A percentile compares a stretch with the other conserved stretches of the same genome.
Conservation (phyloP, 1,284 basidiomycete genomes). For the Cryptococcus floricola region DNA sequence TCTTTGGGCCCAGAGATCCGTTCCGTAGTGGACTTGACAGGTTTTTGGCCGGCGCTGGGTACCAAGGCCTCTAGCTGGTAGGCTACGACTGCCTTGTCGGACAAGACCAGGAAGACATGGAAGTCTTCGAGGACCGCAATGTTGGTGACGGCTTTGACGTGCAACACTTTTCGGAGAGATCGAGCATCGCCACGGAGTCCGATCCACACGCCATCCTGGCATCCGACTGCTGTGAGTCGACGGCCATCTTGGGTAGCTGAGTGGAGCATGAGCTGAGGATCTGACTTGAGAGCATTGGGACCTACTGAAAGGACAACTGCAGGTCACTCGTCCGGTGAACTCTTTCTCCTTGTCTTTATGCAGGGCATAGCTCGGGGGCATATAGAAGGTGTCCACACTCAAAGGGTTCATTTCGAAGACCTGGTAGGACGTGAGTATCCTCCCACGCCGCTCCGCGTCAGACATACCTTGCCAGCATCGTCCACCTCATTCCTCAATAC, state of each 20-base stretch:
- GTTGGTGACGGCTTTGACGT: constrained; percentile 85
- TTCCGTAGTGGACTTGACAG: constrained; percentile 59
- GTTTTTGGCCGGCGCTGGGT: constrained; percentile 58
- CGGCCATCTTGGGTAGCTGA: constrained; percentile 75
- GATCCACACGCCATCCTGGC: constrained; percentile 95
- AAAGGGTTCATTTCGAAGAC: constrained; percentile 82
- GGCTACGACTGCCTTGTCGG: constrained; percentile 69
- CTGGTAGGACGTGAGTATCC: constrained; percentile 15
- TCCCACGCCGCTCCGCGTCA: neutral
- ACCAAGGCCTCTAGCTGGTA: constrained; percentile 95
- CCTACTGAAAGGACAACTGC: constrained; percentile 87
- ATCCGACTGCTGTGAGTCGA: constrained; percentile 83
- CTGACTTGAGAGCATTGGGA: constrained; percentile 13
- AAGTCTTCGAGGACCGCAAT: constrained; percentile 93
- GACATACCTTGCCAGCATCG: constrained; percentile 73
- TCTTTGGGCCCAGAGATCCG: constrained; percentile 75
- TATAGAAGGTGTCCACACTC: constrained; percentile 76
- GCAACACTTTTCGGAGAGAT: constrained; percentile 83
- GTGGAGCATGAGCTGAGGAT: neutral
- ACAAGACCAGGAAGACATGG: constrained; percentile 89
- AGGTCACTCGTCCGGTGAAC: constrained; percentile 85
- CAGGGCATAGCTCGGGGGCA: constrained; percentile 57
- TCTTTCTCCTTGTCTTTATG: constrained; percentile 61
- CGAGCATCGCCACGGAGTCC: constrained; percentile 81
- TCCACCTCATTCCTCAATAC: constrained; percentile 79